These are phyloP conservation scores for Ilyonectria robusta DNA, from an alignment of 2,329 filamentous ascomycete genomes.

Conservation along the genomic window DNA sequence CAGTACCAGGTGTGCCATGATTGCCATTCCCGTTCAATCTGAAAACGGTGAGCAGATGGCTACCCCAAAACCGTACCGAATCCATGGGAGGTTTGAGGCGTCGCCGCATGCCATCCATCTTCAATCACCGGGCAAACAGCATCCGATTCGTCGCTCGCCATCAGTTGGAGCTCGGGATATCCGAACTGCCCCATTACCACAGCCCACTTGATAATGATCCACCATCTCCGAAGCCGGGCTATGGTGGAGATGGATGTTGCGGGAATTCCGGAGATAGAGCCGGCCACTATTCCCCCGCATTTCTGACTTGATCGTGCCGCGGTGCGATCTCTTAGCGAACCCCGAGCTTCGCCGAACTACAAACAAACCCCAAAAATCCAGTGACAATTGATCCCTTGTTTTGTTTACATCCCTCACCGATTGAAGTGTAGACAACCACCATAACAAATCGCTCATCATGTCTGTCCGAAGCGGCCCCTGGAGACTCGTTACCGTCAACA, in stretches of 20 bases:
- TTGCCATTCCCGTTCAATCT: no score
- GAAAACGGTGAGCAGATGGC: background rate
- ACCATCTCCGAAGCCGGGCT: slow-evolving; percentile 18
- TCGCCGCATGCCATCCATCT: background rate
- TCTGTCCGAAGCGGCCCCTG: slow-evolving; percentile 63
- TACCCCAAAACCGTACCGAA: background rate
- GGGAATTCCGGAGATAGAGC: slow-evolving; percentile 30
- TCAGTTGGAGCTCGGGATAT: slow-evolving; percentile 20
- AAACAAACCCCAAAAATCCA: slow-evolving; percentile 9
- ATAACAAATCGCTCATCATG: slow-evolving; percentile 8
- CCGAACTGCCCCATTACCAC: slow-evolving; percentile 3
- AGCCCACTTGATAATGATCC: background rate
- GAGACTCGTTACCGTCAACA: slow-evolving; percentile 78
- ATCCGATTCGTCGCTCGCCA: slow-evolving; percentile 18
- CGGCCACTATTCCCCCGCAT: slow-evolving; percentile 24
- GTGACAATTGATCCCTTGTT: slow-evolving; percentile 2
- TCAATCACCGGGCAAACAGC: background rate
- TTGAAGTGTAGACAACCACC: background rate
- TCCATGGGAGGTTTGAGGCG: background rate
- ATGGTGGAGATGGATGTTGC: slow-evolving; percentile 19
- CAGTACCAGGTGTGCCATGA: no score
- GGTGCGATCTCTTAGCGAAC: background rate
- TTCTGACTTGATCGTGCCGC: background rate
- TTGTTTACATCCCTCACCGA: background rate
- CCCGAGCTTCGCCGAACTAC: slow-evolving; percentile 22